Base-by-base conservation (phyloP, 2,329 filamentous ascomycete species). In the Talaromyces sp. region DNA sequence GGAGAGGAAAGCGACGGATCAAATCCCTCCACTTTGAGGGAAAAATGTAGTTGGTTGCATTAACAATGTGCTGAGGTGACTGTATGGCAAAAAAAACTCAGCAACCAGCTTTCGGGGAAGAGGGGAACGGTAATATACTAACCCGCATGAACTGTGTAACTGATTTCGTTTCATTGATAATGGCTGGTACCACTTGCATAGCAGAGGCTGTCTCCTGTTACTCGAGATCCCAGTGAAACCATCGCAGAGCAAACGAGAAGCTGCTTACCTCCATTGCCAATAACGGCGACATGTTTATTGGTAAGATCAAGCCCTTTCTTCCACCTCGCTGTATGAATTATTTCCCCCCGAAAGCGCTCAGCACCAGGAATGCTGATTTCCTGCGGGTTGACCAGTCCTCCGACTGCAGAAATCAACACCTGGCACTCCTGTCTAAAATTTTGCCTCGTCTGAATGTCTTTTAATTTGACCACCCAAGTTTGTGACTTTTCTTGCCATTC, bases 291-390 rank as follows among this genome's bases (percentile, higher is more conserved):
- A 2, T 68, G 43, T 45, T 75, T 75, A 22, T 69, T 69, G 9
- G 35, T 66, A 37, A 72, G 71, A 54, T 71, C 68, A 33, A 69
- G 64, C 1, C 65, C 52, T 31, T 72, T 68, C 16, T 72, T 68
- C 73, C 73, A 75, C 31, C 70, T 68, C 5, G 73, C 72, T 1
- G 73, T 72, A 60, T 75, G 73, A 43, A 74, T 70, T 2, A 74
- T 72, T 16, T 64, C 22, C 5, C 74, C 74, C 41, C 68, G 62
- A 65, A 75, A 75, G 2, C 66, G 63, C 22, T 75, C 72, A 61
- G 70, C 70, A 11, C 72, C 73, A 16, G 67, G 67, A 50, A 75
- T 69, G 8, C 70, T 70, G 33, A 70, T 66, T 33, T 73, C 67
- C 19, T 69, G 65, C 1, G 73, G 73, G 19, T 69, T 65, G 9